phyloP scores from a whole-genome alignment of 2,329 filamentous ascomycete genomes.

The Stromatinia cepivora region DNA sequence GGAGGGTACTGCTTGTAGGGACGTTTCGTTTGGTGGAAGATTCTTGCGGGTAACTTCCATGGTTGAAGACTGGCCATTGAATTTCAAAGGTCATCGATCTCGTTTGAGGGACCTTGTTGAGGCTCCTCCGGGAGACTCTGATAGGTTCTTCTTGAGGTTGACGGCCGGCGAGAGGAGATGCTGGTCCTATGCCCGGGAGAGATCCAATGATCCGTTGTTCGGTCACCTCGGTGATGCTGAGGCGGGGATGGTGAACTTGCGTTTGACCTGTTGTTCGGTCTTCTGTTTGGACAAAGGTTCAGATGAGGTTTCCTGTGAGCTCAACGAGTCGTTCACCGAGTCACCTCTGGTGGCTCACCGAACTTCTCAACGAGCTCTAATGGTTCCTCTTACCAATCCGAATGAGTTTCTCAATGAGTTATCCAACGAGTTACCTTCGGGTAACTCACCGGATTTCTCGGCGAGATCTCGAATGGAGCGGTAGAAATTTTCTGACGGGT shows the following conservation, averaged over 20 bases:
- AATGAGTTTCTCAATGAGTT: slow-evolving; percentile 5
- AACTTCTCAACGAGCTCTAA: background rate
- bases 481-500: background rate
- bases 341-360: background rate
- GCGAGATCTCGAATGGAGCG: background rate
- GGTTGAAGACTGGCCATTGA: slow-evolving; percentile 9
- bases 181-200: background rate
- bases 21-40: slow-evolving; percentile 10
- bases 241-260: slow-evolving; percentile 21
- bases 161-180: background rate
- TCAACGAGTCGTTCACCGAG: background rate
- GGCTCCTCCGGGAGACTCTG: slow-evolving; percentile 12
- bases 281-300: slow-evolving; percentile 1
- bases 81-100: background rate
- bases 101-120: slow-evolving; percentile 14
- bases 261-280: slow-evolving; percentile 18
- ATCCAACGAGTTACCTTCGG: background rate
- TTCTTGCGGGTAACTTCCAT: slow-evolving; percentile 12
- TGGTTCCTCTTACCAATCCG: slow-evolving; percentile 7
- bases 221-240: slow-evolving; percentile 18
- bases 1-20: slow-evolving; percentile 11
- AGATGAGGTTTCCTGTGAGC: slow-evolving; percentile 8
- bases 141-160: slow-evolving; percentile 12
- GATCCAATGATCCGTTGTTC: slow-evolving; percentile 21
- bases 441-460: background rate